phyloP scores from a whole-genome alignment of 2,329 filamentous ascomycete genomes.

The Calonectria pauciramosa region DNA sequence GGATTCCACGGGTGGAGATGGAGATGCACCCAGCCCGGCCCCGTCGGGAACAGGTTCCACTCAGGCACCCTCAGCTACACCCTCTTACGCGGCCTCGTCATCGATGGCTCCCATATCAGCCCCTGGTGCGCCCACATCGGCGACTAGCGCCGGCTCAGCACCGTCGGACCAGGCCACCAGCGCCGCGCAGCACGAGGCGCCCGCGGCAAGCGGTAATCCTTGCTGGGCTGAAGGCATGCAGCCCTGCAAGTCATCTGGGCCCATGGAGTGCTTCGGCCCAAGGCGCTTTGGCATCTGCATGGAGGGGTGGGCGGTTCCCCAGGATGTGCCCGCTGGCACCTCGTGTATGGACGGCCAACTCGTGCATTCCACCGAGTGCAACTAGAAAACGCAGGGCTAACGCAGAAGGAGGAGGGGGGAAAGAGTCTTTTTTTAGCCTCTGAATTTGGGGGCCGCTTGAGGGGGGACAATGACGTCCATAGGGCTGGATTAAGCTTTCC shows the following conservation, averaged over 20 bases:
- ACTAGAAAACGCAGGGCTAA: too few relatives aligned
- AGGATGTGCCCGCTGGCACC: conserved; percentile 35
- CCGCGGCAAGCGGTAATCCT: conserved; percentile 19
- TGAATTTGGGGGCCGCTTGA: not conserved
- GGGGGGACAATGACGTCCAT: not conserved
- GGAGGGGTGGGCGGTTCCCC: conserved; percentile 38
- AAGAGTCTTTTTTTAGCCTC: not conserved
- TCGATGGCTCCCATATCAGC: not conserved
- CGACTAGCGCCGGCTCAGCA: not conserved
- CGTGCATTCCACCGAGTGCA: not conserved
- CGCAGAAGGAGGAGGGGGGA: not conserved
- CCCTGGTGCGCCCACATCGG: not conserved
- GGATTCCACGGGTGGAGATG: conserved; percentile 28
- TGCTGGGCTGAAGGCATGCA: conserved; percentile 31
- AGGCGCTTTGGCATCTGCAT: conserved; percentile 43
- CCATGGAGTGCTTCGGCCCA: conserved; percentile 34
- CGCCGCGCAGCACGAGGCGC: not conserved
- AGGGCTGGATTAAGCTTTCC: conserved; percentile 11
- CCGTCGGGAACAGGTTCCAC: conserved; percentile 12
- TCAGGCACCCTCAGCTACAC: not conserved
- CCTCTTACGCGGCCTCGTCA: conserved; percentile 10
- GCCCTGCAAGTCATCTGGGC: conserved; percentile 32
- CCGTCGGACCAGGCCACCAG: not conserved
- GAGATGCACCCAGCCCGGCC: conserved; percentile 12
- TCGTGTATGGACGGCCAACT: conserved; percentile 38